These are phyloP conservation scores for Annulohypoxylon moriforme DNA, from an alignment of 495 filamentous ascomycete species.

Conservation along the genomic window DNA sequence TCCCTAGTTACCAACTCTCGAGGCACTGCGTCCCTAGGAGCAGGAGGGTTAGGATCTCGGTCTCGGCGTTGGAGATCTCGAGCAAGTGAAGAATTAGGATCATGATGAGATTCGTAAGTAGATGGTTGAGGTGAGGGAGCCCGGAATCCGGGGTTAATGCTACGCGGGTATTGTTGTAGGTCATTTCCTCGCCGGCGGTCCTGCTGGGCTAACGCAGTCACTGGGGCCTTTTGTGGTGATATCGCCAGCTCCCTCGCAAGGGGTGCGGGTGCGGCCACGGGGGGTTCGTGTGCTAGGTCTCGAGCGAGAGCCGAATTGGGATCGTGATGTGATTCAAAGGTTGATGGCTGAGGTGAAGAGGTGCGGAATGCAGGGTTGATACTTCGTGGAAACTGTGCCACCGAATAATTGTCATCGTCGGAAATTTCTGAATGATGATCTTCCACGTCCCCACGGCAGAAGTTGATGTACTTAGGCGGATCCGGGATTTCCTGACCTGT, in stretches of 20 bases:
- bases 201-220: slow-evolving; percentile 14
- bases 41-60: slow-evolving; percentile 21
- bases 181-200: slow-evolving; percentile 21
- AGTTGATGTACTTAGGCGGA: slow-evolving; percentile 98
- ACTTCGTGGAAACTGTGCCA: slow-evolving; percentile 92
- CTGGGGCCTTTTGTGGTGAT: slow-evolving; percentile 62
- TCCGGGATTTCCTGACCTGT: slow-evolving; percentile 98
- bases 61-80: slow-evolving; percentile 37
- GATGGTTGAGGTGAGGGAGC: slow-evolving; percentile 71
- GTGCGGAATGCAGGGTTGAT: slow-evolving; percentile 96
- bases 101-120: slow-evolving; percentile 88
- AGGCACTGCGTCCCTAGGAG: slow-evolving; percentile 24
- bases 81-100: slow-evolving; percentile 76
- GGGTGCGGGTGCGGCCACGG: slow-evolving; percentile 58
- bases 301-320: slow-evolving; percentile 74
- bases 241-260: slow-evolving; percentile 64
- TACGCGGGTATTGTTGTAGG: slow-evolving; percentile 77
- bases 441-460: slow-evolving; percentile 88
- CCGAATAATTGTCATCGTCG: slow-evolving; percentile 86
- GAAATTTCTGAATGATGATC: slow-evolving; percentile 85
- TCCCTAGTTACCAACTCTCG: slow-evolving; percentile 18
- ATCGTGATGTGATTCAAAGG: slow-evolving; percentile 90
- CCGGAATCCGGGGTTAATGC: slow-evolving; percentile 93
- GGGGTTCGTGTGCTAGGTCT: slow-evolving; percentile 69
- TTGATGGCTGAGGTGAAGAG: slow-evolving; percentile 83